Percentiles rank a stretch among this genome's conserved stretches.
These are phyloP conservation scores for Pulicaria dysenterica DNA, from an alignment of 129 eudicot genomes.

Conservation along the genomic window DNA sequence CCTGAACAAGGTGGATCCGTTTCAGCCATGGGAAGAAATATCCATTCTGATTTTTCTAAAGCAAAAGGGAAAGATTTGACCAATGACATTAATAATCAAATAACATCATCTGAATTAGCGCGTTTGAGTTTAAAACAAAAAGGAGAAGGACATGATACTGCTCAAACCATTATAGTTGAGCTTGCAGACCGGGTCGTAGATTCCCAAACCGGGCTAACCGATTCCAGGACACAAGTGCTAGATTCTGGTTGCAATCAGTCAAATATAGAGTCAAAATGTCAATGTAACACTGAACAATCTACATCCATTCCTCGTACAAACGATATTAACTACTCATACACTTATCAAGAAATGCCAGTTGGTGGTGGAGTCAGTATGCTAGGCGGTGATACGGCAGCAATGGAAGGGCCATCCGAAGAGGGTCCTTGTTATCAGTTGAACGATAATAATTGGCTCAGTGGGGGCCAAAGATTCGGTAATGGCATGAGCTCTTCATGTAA, in stretches of 20 bases:
- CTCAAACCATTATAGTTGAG: slow-evolving; percentile 54
- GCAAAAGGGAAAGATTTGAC: slow-evolving; percentile 47
- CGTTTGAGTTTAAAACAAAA: slow-evolving; percentile 52
- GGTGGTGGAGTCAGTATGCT: slow-evolving; percentile 23
- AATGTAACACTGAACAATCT: slow-evolving; percentile 40
- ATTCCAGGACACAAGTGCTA: slow-evolving; percentile 44
- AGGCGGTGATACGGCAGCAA: slow-evolving; percentile 43
- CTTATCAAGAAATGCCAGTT: slow-evolving; percentile 58
- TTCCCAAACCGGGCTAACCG: slow-evolving; percentile 40
- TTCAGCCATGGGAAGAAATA: slow-evolving; percentile 26
- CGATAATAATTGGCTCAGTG: slow-evolving; percentile 71
- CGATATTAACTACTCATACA: slow-evolving; percentile 50
- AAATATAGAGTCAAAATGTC: slow-evolving; percentile 44
- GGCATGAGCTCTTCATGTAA: slow-evolving; percentile 58
- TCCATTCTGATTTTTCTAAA: slow-evolving; percentile 38
- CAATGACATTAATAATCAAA: slow-evolving; percentile 36
- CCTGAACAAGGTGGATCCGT: slow-evolving; percentile 40
- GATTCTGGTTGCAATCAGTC: slow-evolving; percentile 45
- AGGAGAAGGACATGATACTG: slow-evolving; percentile 44
- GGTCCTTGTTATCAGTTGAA: slow-evolving; percentile 71
- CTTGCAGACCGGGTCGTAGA: slow-evolving; percentile 56
- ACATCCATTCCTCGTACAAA: slow-evolving; percentile 44
- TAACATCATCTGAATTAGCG: slow-evolving; percentile 49
- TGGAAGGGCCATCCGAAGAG: slow-evolving; percentile 97
- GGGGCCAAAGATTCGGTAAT: slow-evolving; percentile 57